Evolutionary conservation across 805 yeast genomes (phyloP).

Genomic region (Ogataea corticis): DNA sequence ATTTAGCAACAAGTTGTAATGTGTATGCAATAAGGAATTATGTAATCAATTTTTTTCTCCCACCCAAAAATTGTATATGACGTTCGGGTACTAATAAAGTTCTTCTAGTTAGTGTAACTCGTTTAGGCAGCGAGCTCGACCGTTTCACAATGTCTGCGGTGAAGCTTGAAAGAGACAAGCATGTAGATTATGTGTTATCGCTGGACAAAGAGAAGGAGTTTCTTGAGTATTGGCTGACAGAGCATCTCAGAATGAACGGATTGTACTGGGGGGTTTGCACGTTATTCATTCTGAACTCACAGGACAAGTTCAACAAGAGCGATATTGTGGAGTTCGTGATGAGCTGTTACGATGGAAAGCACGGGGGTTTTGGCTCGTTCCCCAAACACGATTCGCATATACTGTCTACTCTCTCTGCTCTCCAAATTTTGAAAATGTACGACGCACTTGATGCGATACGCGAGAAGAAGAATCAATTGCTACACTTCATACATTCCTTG

Average conservation of each 20-base stretch:
- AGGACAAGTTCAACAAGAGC: slow-evolving; percentile 55
- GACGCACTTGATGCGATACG: slow-evolving; percentile 49
- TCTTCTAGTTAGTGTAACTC: too few relatives aligned
- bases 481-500: slow-evolving; percentile 41
- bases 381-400: slow-evolving; percentile 90
- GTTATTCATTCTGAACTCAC: slow-evolving; percentile 55
- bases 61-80: neutral
- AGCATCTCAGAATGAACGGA: slow-evolving; percentile 88
- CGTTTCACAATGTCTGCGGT: neutral
- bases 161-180: slow-evolving; percentile 43
- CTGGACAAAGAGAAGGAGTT: slow-evolving; percentile 57
- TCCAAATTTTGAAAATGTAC: slow-evolving; percentile 74
- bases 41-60: neutral
- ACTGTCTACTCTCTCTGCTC: slow-evolving; percentile 78
- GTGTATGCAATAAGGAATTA: neutral
- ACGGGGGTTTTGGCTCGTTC: slow-evolving; percentile 88
- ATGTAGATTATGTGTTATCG: slow-evolving; percentile 54
- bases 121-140: too few relatives aligned
- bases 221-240: slow-evolving; percentile 83
- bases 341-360: slow-evolving; percentile 55
- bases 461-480: slow-evolving; percentile 33
- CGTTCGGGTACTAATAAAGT: neutral
- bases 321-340: slow-evolving; percentile 70
- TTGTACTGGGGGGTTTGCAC: slow-evolving; percentile 95
- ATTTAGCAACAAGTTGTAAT: slow-evolving; percentile 19